Conservation (phyloP, 768 basidiomycete species). For the Pulveroboletus sp. region DNA sequence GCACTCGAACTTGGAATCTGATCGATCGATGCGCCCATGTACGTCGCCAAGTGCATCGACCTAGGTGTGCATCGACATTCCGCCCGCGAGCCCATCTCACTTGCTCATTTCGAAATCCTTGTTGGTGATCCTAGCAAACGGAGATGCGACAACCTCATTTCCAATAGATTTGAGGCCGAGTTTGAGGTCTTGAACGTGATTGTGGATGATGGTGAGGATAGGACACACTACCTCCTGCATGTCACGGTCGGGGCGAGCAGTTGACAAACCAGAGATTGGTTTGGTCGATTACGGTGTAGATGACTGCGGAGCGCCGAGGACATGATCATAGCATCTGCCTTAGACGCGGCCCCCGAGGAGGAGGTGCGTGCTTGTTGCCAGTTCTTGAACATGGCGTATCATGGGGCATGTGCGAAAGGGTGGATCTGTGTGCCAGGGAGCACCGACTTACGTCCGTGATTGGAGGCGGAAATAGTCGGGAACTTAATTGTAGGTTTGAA, state of each 20-base stretch:
- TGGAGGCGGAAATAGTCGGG: not conserved
- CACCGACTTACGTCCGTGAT: not conserved
- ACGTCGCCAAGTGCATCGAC: constrained; percentile 44
- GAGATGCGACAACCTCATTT: constrained; percentile 45
- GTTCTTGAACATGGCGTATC: constrained; percentile 45
- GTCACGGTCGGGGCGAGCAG: constrained; percentile 35
- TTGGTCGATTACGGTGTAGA: constrained; percentile 47
- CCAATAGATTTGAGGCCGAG: constrained; percentile 47
- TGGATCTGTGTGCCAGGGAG: not conserved
- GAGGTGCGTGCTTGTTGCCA: constrained; percentile 40
- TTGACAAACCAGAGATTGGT: constrained; percentile 45
- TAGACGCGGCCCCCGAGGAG: constrained; percentile 16
- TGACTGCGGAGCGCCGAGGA: constrained; percentile 45
- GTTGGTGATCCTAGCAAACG: constrained; percentile 51
- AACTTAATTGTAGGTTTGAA: not conserved
- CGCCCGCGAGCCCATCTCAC: constrained; percentile 54
- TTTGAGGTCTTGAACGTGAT: constrained; percentile 45
- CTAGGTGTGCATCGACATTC: constrained; percentile 56
- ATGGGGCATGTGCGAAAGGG: not conserved
- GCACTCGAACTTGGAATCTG: not conserved
- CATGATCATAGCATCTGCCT: constrained; percentile 35
- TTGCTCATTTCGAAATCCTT: constrained; percentile 53
- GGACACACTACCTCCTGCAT: constrained; percentile 53
- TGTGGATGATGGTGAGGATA: constrained; percentile 46
- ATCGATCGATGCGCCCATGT: constrained; percentile 33